Conservation (phyloP, 805 yeast genomes). For the Wickerhamomyces queroliae region DNA sequence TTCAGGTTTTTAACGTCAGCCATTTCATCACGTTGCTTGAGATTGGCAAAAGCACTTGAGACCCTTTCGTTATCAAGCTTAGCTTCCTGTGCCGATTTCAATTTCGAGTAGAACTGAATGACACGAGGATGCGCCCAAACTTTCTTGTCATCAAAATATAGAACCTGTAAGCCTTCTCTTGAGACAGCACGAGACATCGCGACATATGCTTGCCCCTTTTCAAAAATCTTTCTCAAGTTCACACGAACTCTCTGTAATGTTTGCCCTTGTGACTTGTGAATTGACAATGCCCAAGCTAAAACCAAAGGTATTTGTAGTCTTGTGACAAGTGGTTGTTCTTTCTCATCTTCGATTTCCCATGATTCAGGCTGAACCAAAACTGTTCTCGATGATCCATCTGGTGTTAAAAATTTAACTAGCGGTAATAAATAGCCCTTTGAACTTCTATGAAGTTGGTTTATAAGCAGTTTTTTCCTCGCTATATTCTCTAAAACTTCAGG, state of each 20-base stretch:
- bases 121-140: slow-evolving; percentile 73
- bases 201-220: slow-evolving; percentile 93
- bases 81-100: slow-evolving; percentile 29
- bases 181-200: slow-evolving; percentile 89
- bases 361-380: slow-evolving; percentile 75
- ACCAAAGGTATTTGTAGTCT: slow-evolving; percentile 81
- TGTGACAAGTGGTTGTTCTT: slow-evolving; percentile 59
- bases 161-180: slow-evolving; percentile 76
- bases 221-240: slow-evolving; percentile 72
- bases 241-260: slow-evolving; percentile 73
- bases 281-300: slow-evolving; percentile 94
- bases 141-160: slow-evolving; percentile 58
- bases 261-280: slow-evolving; percentile 95
- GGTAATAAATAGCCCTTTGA: slow-evolving; percentile 54
- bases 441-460: slow-evolving; percentile 36
- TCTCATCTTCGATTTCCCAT: slow-evolving; percentile 76
- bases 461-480: slow-evolving; percentile 41
- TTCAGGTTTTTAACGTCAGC: not conserved
- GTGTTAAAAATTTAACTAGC: slow-evolving; percentile 65
- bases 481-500: slow-evolving; percentile 27
- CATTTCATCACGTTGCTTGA: not conserved
- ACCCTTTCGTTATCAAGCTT: slow-evolving; percentile 3
- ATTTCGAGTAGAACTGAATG: slow-evolving; percentile 53
- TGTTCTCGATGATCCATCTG: slow-evolving; percentile 70
- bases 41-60: too few species aligned